These are phyloP conservation scores for Suillus discolor DNA, from an alignment of 768 basidiomycete species.

Conservation along the genomic window DNA sequence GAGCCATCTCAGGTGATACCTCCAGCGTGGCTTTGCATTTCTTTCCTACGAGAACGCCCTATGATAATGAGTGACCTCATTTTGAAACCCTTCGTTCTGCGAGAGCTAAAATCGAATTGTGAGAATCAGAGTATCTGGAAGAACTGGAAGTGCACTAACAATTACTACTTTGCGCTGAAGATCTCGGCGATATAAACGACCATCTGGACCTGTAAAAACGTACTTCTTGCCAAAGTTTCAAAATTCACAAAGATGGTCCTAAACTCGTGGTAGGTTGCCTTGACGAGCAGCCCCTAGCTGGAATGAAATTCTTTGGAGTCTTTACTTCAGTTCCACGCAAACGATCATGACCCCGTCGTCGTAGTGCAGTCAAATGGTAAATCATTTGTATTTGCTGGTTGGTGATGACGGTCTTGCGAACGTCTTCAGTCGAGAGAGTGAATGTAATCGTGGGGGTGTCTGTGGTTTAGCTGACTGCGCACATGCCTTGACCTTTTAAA, in stretches of 20 bases:
- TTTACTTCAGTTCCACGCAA: constrained; percentile 29
- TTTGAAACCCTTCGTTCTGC: constrained; percentile 15
- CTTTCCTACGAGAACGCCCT: neutral
- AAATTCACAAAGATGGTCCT: neutral
- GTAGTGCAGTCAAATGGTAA: constrained; percentile 20
- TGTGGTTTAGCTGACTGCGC: neutral
- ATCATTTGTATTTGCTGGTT: neutral
- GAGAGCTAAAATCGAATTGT: constrained; percentile 10
- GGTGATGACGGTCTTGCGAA: constrained; percentile 11
- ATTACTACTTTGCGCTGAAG: neutral
- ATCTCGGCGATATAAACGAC: constrained; percentile 5
- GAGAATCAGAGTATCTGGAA: neutral
- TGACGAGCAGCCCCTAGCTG: constrained; percentile 18
- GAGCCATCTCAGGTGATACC: constrained; percentile 8
- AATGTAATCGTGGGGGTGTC: neutral
- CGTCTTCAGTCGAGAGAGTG: constrained; percentile 8
- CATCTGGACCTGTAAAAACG: constrained; percentile 6
- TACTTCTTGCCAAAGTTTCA: neutral
- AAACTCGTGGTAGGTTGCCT: neutral
- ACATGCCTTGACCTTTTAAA: too few relatives aligned
- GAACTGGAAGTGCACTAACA: neutral
- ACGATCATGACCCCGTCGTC: constrained; percentile 28
- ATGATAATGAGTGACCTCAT: constrained; percentile 25
- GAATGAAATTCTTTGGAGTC: constrained; percentile 22
- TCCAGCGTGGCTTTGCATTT: constrained; percentile 12